Evolutionary conservation across 1,139 yeast genomes (phyloP).

Genomic region (Hansenula lynferdii): DNA sequence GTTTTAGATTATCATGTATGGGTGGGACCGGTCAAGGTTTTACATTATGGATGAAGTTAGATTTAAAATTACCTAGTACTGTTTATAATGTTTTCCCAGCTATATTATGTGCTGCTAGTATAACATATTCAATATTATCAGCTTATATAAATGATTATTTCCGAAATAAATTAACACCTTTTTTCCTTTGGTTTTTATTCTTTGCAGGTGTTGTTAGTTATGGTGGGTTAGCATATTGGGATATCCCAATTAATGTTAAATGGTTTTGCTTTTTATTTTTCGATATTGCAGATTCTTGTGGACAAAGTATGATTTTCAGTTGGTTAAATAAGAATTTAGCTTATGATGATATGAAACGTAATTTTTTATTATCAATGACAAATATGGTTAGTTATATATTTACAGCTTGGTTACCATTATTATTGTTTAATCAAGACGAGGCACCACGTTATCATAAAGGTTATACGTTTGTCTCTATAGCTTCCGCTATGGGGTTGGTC

Average conservation of each 20-base stretch:
- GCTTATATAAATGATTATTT: conserved; percentile 40
- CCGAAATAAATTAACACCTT: conserved; percentile 37
- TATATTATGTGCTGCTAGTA: conserved; percentile 36
- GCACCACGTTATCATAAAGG: conserved; percentile 1
- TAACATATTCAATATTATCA: conserved; percentile 32
- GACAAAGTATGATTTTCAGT: conserved; percentile 40
- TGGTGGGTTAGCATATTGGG: conserved; percentile 38
- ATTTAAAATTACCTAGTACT: conserved; percentile 32
- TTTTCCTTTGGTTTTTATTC: conserved; percentile 33
- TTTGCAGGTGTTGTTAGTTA: conserved; percentile 36
- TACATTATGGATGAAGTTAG: conserved; percentile 38
- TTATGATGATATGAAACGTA: conserved; percentile 45
- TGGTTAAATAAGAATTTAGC: conserved; percentile 46
- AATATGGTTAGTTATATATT: conserved; percentile 30
- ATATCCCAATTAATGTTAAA: conserved; percentile 35
- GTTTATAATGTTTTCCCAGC: conserved; percentile 45
- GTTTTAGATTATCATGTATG: conserved; percentile 41
- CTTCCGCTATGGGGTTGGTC: background rate
- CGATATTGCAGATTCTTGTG: conserved; percentile 43
- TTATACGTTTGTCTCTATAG: background rate
- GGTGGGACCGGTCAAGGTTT: conserved; percentile 2
- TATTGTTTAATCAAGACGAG: background rate
- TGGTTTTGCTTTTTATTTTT: conserved; percentile 44
- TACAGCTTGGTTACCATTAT: background rate
- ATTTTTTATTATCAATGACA: conserved; percentile 44